Percentiles rank a stretch among this genome's conserved stretches.
phyloP scores from a whole-genome alignment of 1,284 basidiomycete species.

The Cryptococcus sp. region DNA sequence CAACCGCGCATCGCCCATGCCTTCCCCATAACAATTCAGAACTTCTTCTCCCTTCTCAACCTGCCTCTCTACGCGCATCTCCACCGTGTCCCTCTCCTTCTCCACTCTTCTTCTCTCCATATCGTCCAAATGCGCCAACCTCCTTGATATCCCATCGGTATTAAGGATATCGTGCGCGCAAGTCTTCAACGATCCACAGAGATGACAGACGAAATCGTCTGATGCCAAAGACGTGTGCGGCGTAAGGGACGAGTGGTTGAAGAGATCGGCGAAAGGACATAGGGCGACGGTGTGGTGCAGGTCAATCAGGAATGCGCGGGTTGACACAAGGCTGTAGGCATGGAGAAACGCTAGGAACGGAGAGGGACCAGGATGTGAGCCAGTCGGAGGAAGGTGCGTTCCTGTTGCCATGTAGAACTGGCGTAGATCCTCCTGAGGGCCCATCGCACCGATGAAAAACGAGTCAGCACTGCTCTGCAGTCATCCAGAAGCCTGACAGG shows the following conservation, averaged over 20 bases:
- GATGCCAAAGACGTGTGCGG: constrained; percentile 58
- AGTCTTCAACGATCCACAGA: constrained; percentile 71
- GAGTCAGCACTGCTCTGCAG: too few species aligned
- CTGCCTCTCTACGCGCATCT: constrained; percentile 45
- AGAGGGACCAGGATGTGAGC: constrained; percentile 24
- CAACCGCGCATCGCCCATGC: constrained; percentile 68
- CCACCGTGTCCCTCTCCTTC: constrained; percentile 37
- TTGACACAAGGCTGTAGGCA: constrained; percentile 79
- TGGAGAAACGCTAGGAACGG: constrained; percentile 63
- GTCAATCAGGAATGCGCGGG: constrained; percentile 84
- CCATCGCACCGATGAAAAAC: background rate
- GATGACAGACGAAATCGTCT: constrained; percentile 78
- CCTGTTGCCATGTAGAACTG: constrained; percentile 32
- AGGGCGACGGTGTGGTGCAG: constrained; percentile 80
- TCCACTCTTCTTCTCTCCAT: constrained; percentile 13
- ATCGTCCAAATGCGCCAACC: constrained; percentile 35
- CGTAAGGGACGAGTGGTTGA: constrained; percentile 65
- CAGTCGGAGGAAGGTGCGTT: constrained; percentile 32
- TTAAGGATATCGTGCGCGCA: constrained; percentile 65
- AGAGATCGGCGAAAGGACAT: constrained; percentile 87
- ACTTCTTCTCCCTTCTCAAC: constrained; percentile 61
- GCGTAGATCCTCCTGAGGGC: constrained; percentile 33
- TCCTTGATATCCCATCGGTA: constrained; percentile 11
- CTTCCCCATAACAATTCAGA: constrained; percentile 81
- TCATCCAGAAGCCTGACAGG: background rate